Evolutionary conservation across 2,329 filamentous ascomycete species (phyloP).

Genomic region (Fusarium longipes): DNA sequence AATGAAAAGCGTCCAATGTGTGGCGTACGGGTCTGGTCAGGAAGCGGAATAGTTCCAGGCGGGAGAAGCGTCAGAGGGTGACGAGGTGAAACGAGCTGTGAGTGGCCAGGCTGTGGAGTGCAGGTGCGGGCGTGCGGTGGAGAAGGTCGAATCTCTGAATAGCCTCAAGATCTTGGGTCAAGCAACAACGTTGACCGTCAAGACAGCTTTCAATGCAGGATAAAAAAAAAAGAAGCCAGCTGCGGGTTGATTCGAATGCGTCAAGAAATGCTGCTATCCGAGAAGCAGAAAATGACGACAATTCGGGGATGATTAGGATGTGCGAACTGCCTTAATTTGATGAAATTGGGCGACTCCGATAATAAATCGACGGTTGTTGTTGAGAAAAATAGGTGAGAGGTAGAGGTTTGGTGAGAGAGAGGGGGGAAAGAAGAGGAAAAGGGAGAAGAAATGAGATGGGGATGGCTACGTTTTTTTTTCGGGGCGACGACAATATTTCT

Average conservation of each 20-base stretch:
- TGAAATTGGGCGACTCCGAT: constrained; percentile 52
- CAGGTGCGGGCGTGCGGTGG: constrained; percentile 40
- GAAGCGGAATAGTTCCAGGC: constrained; percentile 39
- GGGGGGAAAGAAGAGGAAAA: constrained; percentile 38
- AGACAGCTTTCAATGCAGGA: constrained; percentile 9
- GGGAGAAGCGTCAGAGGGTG: constrained; percentile 36
- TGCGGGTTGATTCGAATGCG: constrained; percentile 41
- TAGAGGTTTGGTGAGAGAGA: constrained; percentile 41
- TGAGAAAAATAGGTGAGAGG: constrained; percentile 50
- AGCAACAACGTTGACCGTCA: constrained; percentile 34
- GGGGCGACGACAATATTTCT: constrained; percentile 56
- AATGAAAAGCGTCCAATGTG: constrained; percentile 26
- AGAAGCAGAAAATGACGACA: constrained; percentile 50
- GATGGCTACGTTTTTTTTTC: constrained; percentile 65
- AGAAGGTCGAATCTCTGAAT: constrained; percentile 51
- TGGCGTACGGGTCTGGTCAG: constrained; percentile 37
- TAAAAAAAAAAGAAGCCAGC: constrained; percentile 39
- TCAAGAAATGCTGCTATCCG: constrained; percentile 47
- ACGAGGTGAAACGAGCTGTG: constrained; percentile 42
- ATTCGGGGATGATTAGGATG: constrained; percentile 53
- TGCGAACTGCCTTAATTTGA: constrained; percentile 54
- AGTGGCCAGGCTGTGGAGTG: constrained; percentile 42
- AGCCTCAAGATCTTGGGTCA: constrained; percentile 52
- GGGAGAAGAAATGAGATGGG: constrained; percentile 53
- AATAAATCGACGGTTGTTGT: constrained; percentile 49